phyloP scores from a whole-genome alignment of 2,329 filamentous ascomycete species.

The Xylariales sp. region DNA sequence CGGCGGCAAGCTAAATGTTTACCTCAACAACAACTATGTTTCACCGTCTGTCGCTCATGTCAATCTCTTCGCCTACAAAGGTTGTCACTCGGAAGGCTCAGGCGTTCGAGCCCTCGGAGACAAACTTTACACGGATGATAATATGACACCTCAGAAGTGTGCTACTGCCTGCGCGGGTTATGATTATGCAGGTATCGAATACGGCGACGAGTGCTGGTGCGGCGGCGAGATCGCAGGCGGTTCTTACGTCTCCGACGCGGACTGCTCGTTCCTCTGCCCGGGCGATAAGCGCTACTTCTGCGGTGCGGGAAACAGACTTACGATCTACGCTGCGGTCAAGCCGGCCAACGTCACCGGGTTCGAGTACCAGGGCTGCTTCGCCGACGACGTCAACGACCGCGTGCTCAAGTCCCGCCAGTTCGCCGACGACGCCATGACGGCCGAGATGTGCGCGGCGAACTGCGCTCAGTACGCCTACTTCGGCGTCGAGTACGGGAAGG shows the following conservation, averaged over 20 bases:
- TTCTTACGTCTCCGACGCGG: slow-evolving; percentile 26
- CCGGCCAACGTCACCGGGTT: slow-evolving; percentile 35
- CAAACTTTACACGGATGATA: slow-evolving; percentile 21
- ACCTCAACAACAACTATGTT: slow-evolving; percentile 16
- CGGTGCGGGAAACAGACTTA: slow-evolving; percentile 35
- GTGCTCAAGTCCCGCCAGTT: slow-evolving; percentile 51
- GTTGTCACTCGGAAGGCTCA: slow-evolving; percentile 39
- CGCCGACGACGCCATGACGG: slow-evolving; percentile 37
- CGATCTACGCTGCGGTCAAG: slow-evolving; percentile 32
- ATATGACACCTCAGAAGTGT: slow-evolving; percentile 53
- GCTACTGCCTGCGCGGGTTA: slow-evolving; percentile 48
- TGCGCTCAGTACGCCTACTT: slow-evolving; percentile 32
- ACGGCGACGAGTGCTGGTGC: slow-evolving; percentile 51
- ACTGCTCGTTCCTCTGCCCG: slow-evolving; percentile 38
- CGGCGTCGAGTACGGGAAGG: slow-evolving; percentile 43
- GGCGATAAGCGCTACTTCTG: slow-evolving; percentile 34
- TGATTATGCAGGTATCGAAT: slow-evolving; percentile 52
- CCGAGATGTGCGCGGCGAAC: slow-evolving; percentile 32
- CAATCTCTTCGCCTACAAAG: slow-evolving; percentile 25
- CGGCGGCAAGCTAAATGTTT: slow-evolving; percentile 33
- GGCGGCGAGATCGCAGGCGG: slow-evolving; percentile 30
- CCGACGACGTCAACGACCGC: slow-evolving; percentile 42
- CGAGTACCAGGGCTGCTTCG: slow-evolving; percentile 51
- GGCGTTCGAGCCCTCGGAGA: slow-evolving; percentile 30
- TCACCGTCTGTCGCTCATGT: slow-evolving; percentile 8